Evolutionary conservation across 2,329 filamentous ascomycete species (phyloP).

Genomic region (Rachicladosporium sp.): DNA sequence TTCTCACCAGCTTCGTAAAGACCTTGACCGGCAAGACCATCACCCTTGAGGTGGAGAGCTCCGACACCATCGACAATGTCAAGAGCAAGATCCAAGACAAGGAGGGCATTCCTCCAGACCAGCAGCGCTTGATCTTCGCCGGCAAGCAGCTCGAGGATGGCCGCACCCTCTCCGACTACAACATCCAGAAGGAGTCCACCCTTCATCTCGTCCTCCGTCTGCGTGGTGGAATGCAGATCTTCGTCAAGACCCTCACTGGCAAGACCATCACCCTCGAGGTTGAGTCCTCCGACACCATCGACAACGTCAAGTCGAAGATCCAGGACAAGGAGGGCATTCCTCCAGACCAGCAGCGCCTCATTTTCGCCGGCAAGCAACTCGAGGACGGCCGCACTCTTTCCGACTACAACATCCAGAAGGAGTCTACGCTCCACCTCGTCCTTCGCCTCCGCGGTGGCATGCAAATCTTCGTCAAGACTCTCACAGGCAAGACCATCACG

Average conservation of each 20-base stretch:
- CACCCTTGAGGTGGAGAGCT: conserved; percentile 55
- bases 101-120: conserved; percentile 90
- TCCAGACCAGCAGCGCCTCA: conserved; percentile 85
- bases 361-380: conserved; percentile 27
- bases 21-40: conserved; percentile 53
- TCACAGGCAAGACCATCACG: conserved; percentile 98
- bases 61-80: conserved; percentile 89
- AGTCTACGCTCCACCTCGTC: conserved; percentile 92
- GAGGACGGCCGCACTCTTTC: conserved; percentile 86
- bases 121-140: conserved; percentile 91
- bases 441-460: conserved; percentile 90
- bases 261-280: conserved; percentile 94
- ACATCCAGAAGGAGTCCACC: conserved; percentile 67
- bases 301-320: conserved; percentile 91
- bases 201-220: conserved; percentile 53
- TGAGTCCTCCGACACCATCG: conserved; percentile 79
- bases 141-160: conserved; percentile 95
- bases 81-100: conserved; percentile 98
- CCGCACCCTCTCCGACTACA: conserved; percentile 81
- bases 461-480: conserved; percentile 84
- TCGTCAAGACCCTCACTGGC: conserved; percentile 44
- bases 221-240: conserved; percentile 57
- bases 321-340: conserved; percentile 73
- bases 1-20: conserved; percentile 28
- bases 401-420: conserved; percentile 95